Percentiles rank a stretch among this genome's conserved stretches.
Conservation (phyloP, 2,329 filamentous ascomycete genomes). For the Tolypocladium album region DNA sequence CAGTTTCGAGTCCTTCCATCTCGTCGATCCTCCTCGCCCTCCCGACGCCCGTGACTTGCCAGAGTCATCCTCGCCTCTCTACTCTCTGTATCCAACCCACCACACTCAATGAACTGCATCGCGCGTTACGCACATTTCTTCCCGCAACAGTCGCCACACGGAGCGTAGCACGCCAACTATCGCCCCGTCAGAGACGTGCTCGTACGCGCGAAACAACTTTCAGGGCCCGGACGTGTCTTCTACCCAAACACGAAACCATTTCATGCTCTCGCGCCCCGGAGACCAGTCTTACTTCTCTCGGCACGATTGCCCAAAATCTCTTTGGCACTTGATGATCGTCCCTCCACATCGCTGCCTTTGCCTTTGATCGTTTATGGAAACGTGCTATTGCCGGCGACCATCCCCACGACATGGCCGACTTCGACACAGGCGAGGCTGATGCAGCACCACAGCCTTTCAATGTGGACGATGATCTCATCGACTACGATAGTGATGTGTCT, state of each 20-base stretch:
- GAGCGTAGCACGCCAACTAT: not conserved
- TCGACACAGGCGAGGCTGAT: slow-evolving; percentile 20
- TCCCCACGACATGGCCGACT: slow-evolving; percentile 13
- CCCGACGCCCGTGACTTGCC: not conserved
- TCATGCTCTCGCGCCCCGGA: not conserved
- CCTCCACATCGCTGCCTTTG: not conserved
- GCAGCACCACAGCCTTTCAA: slow-evolving; percentile 11
- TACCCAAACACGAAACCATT: not conserved
- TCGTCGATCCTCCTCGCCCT: not conserved
- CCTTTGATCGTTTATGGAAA: not conserved
- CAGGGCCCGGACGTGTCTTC: not conserved
- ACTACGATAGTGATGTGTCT: slow-evolving; percentile 22
- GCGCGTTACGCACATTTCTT: not conserved
- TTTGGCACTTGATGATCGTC: not conserved
- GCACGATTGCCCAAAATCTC: not conserved
- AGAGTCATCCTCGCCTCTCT: not conserved
- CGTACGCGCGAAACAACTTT: not conserved
- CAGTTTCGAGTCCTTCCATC: not conserved
- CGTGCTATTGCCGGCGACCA: not conserved
- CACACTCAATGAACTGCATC: not conserved
- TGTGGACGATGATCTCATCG: slow-evolving; percentile 23
- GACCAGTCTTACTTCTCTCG: not conserved
- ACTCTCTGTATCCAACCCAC: too few relatives aligned
- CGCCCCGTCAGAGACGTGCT: not conserved
- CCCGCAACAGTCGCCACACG: not conserved